Conservation (phyloP, 495 filamentous ascomycete species). For the Penicillium diatomitis region DNA sequence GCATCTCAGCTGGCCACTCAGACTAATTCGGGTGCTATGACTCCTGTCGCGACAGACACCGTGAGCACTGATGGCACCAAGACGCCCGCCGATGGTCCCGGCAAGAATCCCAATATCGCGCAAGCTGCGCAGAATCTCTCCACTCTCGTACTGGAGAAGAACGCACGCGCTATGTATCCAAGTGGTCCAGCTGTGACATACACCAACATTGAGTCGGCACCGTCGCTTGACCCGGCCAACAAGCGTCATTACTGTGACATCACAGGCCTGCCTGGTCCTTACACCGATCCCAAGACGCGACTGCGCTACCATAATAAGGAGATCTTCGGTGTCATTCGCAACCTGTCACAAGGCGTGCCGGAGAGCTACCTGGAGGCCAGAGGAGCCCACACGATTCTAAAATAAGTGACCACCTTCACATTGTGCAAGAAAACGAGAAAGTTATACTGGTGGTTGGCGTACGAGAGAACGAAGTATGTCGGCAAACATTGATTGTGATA, state of each 20-base stretch:
- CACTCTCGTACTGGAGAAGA: slow-evolving; percentile 76
- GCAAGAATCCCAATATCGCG: slow-evolving; percentile 59
- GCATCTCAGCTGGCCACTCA: slow-evolving; percentile 71
- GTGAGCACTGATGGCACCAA: slow-evolving; percentile 39
- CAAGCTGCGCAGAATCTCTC: slow-evolving; percentile 78
- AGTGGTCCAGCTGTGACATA: slow-evolving; percentile 74
- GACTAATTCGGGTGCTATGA: slow-evolving; percentile 69
- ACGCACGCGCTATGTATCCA: slow-evolving; percentile 31
- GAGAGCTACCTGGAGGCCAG: slow-evolving; percentile 84
- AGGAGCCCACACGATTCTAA: slow-evolving; percentile 86
- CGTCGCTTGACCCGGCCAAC: slow-evolving; percentile 64
- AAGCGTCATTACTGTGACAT: slow-evolving; percentile 87
- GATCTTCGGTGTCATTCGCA: slow-evolving; percentile 72
- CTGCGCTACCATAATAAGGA: slow-evolving; percentile 84
- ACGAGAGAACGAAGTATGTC: no score
- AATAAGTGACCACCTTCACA: slow-evolving; percentile 38
- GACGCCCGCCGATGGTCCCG: slow-evolving; percentile 48
- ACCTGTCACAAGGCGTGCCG: slow-evolving; percentile 63
- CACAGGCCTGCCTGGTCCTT: slow-evolving; percentile 79
- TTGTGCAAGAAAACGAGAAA: no score
- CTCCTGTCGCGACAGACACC: slow-evolving; percentile 53
- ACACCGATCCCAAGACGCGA: slow-evolving; percentile 88
- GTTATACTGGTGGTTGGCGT: no score
- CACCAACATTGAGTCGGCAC: slow-evolving; percentile 88
- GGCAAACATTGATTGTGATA: no score